Percentiles rank a stretch among this genome's conserved stretches.
These are phyloP conservation scores for Eucalyptus curtisii DNA, from an alignment of 345 rosid species.

Conservation along the genomic window DNA sequence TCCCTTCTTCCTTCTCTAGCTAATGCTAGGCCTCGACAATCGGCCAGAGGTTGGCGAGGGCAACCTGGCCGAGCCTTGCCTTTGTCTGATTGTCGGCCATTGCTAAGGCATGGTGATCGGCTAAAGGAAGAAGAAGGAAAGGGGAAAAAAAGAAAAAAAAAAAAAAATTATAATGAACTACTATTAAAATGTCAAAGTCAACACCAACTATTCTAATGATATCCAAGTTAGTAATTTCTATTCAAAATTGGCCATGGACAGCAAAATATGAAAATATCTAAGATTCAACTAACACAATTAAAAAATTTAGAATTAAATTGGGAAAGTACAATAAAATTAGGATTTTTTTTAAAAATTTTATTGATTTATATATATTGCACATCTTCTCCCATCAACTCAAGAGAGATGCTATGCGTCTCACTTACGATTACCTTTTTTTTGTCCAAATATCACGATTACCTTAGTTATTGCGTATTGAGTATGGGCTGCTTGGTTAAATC, in stretches of 20 bases:
- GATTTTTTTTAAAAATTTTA: too few relatives aligned
- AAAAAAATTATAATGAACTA: too few relatives aligned
- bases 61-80: accelerated
- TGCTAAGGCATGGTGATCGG: accelerated
- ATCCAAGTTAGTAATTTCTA: accelerated
- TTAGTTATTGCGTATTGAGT: not conserved
- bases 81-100: accelerated
- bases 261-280: accelerated
- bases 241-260: too few relatives aligned
- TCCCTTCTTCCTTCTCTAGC: not conserved
- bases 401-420: not conserved
- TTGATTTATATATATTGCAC: too few relatives aligned
- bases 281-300: accelerated
- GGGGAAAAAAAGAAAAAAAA: too few relatives aligned
- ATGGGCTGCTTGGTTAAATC: not conserved
- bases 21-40: accelerated
- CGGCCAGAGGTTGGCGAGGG: accelerated
- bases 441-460: not conserved
- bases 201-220: accelerated
- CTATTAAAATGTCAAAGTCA: too few relatives aligned
- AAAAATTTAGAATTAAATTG: accelerated
- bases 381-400: not conserved
- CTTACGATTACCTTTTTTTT: not conserved
- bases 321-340: too few relatives aligned
- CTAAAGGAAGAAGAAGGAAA: not conserved